phyloP scores from a whole-genome alignment of 495 filamentous ascomycete genomes.

The Paragyromitra xinjiangensis region DNA sequence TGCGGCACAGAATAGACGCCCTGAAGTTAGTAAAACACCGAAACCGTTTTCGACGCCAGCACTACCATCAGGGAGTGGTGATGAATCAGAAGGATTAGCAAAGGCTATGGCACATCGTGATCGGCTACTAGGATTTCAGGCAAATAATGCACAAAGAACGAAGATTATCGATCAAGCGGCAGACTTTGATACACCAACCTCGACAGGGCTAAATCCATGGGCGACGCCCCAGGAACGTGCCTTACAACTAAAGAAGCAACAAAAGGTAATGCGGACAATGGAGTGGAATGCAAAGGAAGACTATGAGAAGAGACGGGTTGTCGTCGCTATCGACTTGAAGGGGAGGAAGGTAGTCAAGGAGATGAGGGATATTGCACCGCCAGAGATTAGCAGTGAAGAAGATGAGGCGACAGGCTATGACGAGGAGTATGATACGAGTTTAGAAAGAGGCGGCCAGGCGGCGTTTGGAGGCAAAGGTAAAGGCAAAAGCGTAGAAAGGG shows the following conservation, averaged over 20 bases:
- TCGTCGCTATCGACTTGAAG: slow-evolving; percentile 84
- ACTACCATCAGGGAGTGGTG: slow-evolving; percentile 60
- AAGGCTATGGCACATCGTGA: slow-evolving; percentile 82
- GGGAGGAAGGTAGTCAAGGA: slow-evolving; percentile 78
- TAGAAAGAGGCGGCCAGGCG: slow-evolving; percentile 42
- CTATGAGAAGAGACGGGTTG: slow-evolving; percentile 88
- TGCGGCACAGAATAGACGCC: slow-evolving; percentile 69
- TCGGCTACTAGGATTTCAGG: slow-evolving; percentile 81
- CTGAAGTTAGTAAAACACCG: slow-evolving; percentile 68
- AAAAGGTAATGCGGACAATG: slow-evolving; percentile 84
- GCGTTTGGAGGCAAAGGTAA: slow-evolving; percentile 25
- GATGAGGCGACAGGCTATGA: slow-evolving; percentile 59
- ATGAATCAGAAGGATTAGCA: slow-evolving; percentile 62
- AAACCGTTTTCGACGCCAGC: slow-evolving; percentile 63
- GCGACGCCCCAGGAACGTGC: slow-evolving; percentile 87
- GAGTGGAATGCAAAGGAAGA: slow-evolving; percentile 91
- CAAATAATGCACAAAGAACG: slow-evolving; percentile 86
- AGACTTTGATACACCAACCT: slow-evolving; percentile 81
- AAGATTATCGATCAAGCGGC: slow-evolving; percentile 91
- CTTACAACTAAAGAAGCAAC: slow-evolving; percentile 85
- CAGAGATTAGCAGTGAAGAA: slow-evolving; percentile 63
- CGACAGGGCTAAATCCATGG: slow-evolving; percentile 77
- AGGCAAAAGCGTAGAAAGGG: slow-evolving; percentile 51
- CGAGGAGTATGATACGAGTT: slow-evolving; percentile 48
- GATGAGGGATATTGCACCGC: slow-evolving; percentile 70